phyloP scores from a whole-genome alignment of 129 eudicot species.

The Escallonia herrerae region DNA sequence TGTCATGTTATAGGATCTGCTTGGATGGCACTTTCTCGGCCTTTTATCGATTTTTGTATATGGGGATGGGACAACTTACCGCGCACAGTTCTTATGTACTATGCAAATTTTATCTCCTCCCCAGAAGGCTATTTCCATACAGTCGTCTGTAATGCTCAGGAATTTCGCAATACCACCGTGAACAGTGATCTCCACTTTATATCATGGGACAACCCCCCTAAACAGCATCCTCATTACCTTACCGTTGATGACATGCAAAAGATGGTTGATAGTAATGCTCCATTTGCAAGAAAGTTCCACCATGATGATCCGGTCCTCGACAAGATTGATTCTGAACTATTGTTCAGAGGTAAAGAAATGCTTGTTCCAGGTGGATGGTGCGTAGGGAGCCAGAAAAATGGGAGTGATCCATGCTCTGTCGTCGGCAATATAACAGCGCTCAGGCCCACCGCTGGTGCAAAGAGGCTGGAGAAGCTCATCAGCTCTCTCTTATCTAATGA shows the following conservation, averaged over 20 bases:
- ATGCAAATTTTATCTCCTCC: conserved; percentile 51
- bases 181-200: conserved; percentile 54
- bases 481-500: conserved; percentile 27
- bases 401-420: conserved; percentile 40
- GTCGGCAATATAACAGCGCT: conserved; percentile 32
- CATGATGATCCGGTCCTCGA: conserved; percentile 39
- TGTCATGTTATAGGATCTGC: conserved; percentile 37
- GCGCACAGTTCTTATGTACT: conserved; percentile 53
- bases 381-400: conserved; percentile 34
- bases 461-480: conserved; percentile 35
- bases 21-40: conserved; percentile 56
- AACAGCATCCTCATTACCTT: conserved; percentile 60
- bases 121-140: conserved; percentile 64
- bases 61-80: conserved; percentile 70
- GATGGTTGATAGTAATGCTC: conserved; percentile 52
- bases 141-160: conserved; percentile 42
- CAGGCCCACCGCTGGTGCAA: conserved; percentile 39
- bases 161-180: conserved; percentile 39
- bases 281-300: conserved; percentile 50
- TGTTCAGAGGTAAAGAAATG: conserved; percentile 31
- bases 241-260: conserved; percentile 33
- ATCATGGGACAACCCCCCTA: conserved; percentile 63
- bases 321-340: conserved; percentile 39
- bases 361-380: conserved; percentile 56
- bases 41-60: conserved; percentile 45